Evolutionary conservation across 2,329 filamentous ascomycete genomes (phyloP), one percentile per base, ranked within the genome.

Genomic region (Colletotrichum liaoningense): DNA sequence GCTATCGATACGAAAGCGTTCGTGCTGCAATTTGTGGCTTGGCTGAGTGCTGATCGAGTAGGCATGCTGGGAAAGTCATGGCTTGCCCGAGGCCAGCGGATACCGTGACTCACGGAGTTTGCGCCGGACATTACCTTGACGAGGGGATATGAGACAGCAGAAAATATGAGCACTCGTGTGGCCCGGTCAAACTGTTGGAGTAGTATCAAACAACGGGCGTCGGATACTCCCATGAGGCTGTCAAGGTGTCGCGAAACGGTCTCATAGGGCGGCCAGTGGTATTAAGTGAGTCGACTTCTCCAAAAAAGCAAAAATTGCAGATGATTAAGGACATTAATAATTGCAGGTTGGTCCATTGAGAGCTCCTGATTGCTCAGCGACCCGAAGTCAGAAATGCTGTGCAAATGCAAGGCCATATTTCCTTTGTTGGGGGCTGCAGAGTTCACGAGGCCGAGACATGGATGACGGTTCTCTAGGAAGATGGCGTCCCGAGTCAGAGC

Each of bases 11-110:
- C n/a, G 19, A 35, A 57, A 65, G n/a, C 54, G 35, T 42, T 26
- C 46, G 62, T 35, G 8, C 33, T 68, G 63, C 72, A 70, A 38
- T 73, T 62, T 54, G 68, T 70, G 69, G 72, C 74, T 72, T 69
- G 73, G 76, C 76, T 76, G 72, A 73, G 71, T 52, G 66, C 67
- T 70, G 55, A 72, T 14, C 46, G 42, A 64, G 54, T 55, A 68
- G 59, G 33, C 59, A 63, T 11, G 22, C 19, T 49, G 56, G 12
- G 56, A 63, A 38, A 38, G 56, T 60, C 33, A 57, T 59, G 68
- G 68, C 68, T 65, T 63, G 60, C 28, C 49, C 22, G 24, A 24
- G 52, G 49, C 63, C 57, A 72, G 58, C 71, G 63, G 63, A 46
- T 24, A 24, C 33, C 58, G 46, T 26, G 3, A 52, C 19, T 63